Evolutionary conservation across 1,284 basidiomycete genomes (phyloP).

Genomic region (Tremellales sp.): DNA sequence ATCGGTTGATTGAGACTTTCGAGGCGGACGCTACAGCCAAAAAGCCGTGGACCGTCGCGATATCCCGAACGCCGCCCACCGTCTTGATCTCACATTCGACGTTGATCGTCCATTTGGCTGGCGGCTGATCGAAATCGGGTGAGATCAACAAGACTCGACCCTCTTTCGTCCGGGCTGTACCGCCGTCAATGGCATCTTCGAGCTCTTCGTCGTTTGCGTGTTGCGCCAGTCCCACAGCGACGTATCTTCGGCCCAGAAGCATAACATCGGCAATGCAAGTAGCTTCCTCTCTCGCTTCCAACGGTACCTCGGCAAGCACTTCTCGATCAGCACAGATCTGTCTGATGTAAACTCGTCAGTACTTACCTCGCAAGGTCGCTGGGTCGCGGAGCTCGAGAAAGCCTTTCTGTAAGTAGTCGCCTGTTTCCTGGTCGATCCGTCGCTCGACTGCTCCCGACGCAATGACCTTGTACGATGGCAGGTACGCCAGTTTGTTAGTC

Average conservation of each 20-base stretch:
- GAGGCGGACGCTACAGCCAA: conserved; percentile 66
- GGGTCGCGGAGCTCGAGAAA: conserved; percentile 67
- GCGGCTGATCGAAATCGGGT: conserved; percentile 5
- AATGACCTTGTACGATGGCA: conserved; percentile 56
- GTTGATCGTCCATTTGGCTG: conserved; percentile 17
- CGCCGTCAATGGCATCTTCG: conserved; percentile 6
- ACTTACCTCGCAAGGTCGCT: conserved; percentile 61
- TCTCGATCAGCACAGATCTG: neutral
- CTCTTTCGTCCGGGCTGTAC: conserved; percentile 25
- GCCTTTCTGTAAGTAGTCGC: conserved; percentile 54
- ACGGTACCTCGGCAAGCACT: conserved; percentile 26
- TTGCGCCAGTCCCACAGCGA: conserved; percentile 43
- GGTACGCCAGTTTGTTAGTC: conserved; percentile 61
- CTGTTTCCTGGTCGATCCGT: conserved; percentile 57
- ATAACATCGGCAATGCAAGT: conserved; percentile 24
- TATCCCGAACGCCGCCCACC: conserved; percentile 39
- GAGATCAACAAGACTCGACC: conserved; percentile 40
- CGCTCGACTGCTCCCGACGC: conserved; percentile 60
- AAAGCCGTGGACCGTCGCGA: conserved; percentile 41
- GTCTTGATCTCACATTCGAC: conserved; percentile 20
- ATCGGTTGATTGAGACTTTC: conserved; percentile 50
- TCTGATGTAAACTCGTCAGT: neutral
- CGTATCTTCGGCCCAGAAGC: conserved; percentile 29
- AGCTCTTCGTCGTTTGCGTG: conserved; percentile 17
- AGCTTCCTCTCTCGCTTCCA: conserved; percentile 29